Base-by-base conservation (phyloP, 805 yeast species). In the Kuraishia piskuri region DNA sequence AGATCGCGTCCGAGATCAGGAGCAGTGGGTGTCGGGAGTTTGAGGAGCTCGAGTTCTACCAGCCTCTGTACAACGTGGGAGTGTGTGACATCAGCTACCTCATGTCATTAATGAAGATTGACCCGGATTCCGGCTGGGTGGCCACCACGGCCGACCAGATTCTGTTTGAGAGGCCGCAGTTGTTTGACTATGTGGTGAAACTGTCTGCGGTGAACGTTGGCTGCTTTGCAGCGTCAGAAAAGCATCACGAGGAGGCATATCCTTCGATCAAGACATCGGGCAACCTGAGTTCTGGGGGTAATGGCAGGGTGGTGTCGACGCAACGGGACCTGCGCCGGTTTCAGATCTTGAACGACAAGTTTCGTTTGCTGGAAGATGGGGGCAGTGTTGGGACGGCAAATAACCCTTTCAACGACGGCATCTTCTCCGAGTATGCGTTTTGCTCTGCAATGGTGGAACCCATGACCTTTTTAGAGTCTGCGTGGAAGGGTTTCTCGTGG, bases 401-500 rank as follows among this genome's bases (percentile, higher is more conserved):
- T 20, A 22, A n/a, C 45, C 48, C 25, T 49, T 57, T 23, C 68
- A 75, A 31, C 17, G 40, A 31, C 3, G 17, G 17, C 4, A 12
- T 12, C 17, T 31, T 20, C 22, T 31, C 20, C 20, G 51, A 54
- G 17, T 23, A 10, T 31, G 50, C 54, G 19, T 40, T 22, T 21
- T 54, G 48, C 24, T 20, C 55, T n/a, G 50, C 55, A 14, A 49
- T 61, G 14, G 71, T 79, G 1, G 81, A 77, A 50, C 72, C 82
- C 1, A 64, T 74, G 22, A 74, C 86, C 1, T 76, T 87, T 78
- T 71, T 73, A 52, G 84, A 82, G 58, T 70, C 78, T 46, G 70
- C 83, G 1, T 83, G 88, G 87, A 73, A 78, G 52, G 90, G 90
- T 0, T 77, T 87, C 55, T 70, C 86, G 21, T 88, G 94, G 94